Evolutionary conservation across 2,329 filamentous ascomycete species (phyloP).

Genomic region (Colletotrichum sp.): DNA sequence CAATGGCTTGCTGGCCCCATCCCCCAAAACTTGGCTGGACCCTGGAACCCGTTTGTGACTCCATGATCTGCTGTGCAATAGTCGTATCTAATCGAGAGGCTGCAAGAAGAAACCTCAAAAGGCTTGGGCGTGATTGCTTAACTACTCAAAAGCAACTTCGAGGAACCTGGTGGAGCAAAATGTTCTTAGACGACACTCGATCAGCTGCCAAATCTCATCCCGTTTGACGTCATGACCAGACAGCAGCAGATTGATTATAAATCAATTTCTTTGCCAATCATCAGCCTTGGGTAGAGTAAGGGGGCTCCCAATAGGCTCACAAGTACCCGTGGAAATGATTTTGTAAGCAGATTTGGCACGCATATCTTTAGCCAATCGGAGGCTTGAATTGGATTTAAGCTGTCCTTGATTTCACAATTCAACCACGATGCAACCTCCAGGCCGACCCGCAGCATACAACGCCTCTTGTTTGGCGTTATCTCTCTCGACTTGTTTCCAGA

Average conservation of each 20-base stretch:
- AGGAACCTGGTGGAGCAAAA: neutral
- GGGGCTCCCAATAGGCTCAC: neutral
- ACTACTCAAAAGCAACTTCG: neutral
- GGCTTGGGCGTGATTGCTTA: neutral
- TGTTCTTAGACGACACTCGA: neutral
- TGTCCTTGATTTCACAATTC: neutral
- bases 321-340: neutral
- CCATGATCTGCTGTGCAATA: neutral
- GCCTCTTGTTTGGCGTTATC: constrained; percentile 12
- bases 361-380: neutral
- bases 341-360: neutral
- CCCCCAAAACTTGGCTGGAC: neutral
- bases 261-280: neutral
- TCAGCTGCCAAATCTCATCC: neutral
- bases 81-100: neutral
- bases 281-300: too few species aligned
- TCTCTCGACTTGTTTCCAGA: constrained; percentile 9
- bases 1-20: neutral
- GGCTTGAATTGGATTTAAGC: constrained; percentile 22
- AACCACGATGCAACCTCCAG: neutral
- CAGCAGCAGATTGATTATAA: neutral
- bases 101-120: neutral
- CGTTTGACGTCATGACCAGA: neutral
- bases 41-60: neutral
- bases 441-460: neutral